Evolutionary conservation across 768 basidiomycete species (phyloP).

Genomic region (Trametes meyenii): DNA sequence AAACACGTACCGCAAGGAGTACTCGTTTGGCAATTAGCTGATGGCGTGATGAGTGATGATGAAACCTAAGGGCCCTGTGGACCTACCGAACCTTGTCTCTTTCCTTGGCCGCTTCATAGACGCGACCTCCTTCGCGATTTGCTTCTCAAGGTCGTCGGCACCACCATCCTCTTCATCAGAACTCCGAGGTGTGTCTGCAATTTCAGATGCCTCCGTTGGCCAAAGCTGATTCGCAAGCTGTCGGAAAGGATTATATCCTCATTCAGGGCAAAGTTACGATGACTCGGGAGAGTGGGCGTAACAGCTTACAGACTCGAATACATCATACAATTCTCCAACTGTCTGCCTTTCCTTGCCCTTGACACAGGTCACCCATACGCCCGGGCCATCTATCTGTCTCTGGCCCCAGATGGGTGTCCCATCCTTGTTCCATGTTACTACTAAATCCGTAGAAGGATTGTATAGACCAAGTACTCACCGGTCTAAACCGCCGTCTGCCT

Average conservation of each 20-base stretch:
- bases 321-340: slow-evolving; percentile 73
- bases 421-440: slow-evolving; percentile 47
- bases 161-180: slow-evolving; percentile 38
- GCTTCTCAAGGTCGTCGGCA: slow-evolving; percentile 58
- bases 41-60: neutral
- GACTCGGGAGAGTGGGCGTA: too few relatives aligned
- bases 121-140: slow-evolving; percentile 72
- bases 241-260: too few relatives aligned
- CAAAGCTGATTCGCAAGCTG: slow-evolving; percentile 76
- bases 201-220: slow-evolving; percentile 46
- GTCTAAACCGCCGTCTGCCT: slow-evolving; percentile 27
- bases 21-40: slow-evolving; percentile 78
- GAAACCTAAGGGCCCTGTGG: neutral
- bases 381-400: slow-evolving; percentile 73
- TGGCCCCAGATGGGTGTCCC: slow-evolving; percentile 70
- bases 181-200: slow-evolving; percentile 8
- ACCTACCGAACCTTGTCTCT: slow-evolving; percentile 67
- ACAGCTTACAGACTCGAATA: slow-evolving; percentile 70
- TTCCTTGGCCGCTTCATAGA: slow-evolving; percentile 67
- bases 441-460: neutral
- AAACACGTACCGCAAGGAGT: slow-evolving; percentile 68
- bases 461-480: slow-evolving; percentile 14
- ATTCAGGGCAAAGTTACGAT: neutral
- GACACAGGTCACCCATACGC: slow-evolving; percentile 84
- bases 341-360: slow-evolving; percentile 84